These are phyloP conservation scores for Pythium grandisporangium DNA, from an alignment of 352 stramenopile genomes.

Conservation along the genomic window DNA sequence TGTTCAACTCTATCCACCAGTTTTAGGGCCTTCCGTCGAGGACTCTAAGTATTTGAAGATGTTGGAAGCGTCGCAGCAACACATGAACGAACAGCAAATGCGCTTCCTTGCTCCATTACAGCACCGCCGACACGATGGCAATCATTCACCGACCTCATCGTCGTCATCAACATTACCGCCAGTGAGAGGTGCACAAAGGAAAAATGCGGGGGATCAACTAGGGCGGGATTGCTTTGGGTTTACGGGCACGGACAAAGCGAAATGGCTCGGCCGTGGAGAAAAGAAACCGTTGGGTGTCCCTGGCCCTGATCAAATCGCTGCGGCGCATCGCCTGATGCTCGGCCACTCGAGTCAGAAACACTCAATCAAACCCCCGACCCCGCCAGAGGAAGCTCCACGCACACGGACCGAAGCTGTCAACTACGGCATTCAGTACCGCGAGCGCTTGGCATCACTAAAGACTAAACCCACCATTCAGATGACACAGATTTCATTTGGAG, in stretches of 20 bases:
- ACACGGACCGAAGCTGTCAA: constrained; percentile 41
- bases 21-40: constrained; percentile 19
- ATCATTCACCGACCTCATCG: neutral
- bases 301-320: constrained; percentile 61
- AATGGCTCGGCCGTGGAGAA: constrained; percentile 32
- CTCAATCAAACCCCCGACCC: constrained; percentile 65
- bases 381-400: constrained; percentile 31
- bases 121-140: constrained; percentile 37
- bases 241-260: constrained; percentile 66
- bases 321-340: constrained; percentile 73
- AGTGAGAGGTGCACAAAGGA: constrained; percentile 44
- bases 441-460: constrained; percentile 62
- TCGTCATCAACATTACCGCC: constrained; percentile 25
- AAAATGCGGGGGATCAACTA: constrained; percentile 21
- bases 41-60: constrained; percentile 67
- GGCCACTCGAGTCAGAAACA: constrained; percentile 78
- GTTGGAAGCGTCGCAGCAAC: constrained; percentile 66
- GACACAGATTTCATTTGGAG: constrained; percentile 71
- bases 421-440: constrained; percentile 74
- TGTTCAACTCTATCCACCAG: constrained; percentile 53
- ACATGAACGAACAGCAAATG: constrained; percentile 77
- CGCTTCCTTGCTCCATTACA: constrained; percentile 70
- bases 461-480: constrained; percentile 71
- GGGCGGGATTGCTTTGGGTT: constrained; percentile 77
- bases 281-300: constrained; percentile 60